phyloP scores from a whole-genome alignment of 345 rosid genomes.

The Linum lewisii region DNA sequence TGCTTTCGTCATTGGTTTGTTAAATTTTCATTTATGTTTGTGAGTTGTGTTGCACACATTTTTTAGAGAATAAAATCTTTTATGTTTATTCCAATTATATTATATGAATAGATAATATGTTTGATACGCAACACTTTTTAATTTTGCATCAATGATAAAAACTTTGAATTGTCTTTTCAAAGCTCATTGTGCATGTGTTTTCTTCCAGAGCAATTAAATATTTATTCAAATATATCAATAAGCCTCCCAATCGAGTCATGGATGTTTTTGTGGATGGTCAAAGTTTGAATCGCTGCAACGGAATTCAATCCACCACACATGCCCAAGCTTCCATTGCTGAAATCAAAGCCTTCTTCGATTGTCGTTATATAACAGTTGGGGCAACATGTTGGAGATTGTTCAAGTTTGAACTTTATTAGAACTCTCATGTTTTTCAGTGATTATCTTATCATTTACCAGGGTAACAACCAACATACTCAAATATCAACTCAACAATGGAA shows the following conservation, averaged over 20 bases:
- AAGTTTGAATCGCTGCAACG: too few relatives aligned
- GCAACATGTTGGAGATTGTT: slow-evolving; percentile 14
- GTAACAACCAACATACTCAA: background rate
- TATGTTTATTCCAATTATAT: too few relatives aligned
- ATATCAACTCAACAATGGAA: background rate
- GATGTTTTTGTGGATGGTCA: background rate
- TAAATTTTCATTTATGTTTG: too few relatives aligned
- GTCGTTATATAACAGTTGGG: slow-evolving; percentile 2
- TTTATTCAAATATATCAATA: slow-evolving; percentile 2
- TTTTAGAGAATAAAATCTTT: too few relatives aligned
- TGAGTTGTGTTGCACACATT: too few relatives aligned
- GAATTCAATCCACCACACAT: too few relatives aligned
- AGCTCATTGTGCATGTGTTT: too few relatives aligned
- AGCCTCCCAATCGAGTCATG: background rate
- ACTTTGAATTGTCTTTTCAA: too few relatives aligned
- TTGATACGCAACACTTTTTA: too few relatives aligned
- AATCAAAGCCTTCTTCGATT: slow-evolving; percentile 3
- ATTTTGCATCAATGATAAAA: too few relatives aligned
- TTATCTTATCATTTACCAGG: background rate
- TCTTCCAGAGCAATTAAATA: background rate
- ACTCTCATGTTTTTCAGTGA: background rate
- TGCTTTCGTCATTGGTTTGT: too few relatives aligned
- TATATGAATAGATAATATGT: too few relatives aligned
- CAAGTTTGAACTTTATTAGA: slow-evolving; percentile 2
- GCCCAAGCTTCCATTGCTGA: background rate